A percentile compares a stretch with the other conserved stretches of the same genome.
phyloP scores from a whole-genome alignment of 1,284 basidiomycete genomes.

The Puccinia polysora region DNA sequence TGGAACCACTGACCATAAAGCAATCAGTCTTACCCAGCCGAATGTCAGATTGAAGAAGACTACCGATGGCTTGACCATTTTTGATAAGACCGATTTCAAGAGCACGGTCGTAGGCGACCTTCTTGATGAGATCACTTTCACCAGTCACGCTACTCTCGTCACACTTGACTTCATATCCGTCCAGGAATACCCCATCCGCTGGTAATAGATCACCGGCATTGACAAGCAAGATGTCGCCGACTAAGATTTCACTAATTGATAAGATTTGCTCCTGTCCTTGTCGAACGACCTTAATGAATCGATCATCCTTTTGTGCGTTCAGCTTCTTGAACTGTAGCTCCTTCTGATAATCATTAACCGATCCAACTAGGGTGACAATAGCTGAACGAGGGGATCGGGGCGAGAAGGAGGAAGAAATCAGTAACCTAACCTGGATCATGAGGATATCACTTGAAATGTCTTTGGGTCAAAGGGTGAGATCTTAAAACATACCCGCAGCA shows the following conservation, averaged over 20 bases:
- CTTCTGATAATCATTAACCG: conserved; percentile 46
- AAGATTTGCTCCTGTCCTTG: conserved; percentile 45
- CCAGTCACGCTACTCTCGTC: conserved; percentile 47
- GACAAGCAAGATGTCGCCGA: conserved; percentile 45
- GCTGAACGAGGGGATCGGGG: conserved; percentile 51
- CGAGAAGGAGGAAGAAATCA: conserved; percentile 53
- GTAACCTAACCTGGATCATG: not conserved
- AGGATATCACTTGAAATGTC: not conserved
- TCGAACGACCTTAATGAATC: conserved; percentile 44
- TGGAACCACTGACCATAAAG: conserved; percentile 45
- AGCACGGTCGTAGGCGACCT: conserved; percentile 29
- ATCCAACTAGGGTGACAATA: conserved; percentile 46
- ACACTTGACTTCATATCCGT: conserved; percentile 44
- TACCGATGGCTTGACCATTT: not conserved
- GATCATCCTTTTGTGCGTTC: conserved; percentile 45
- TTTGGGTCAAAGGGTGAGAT: not conserved
- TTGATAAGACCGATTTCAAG: conserved; percentile 24
- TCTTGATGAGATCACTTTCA: conserved; percentile 46
- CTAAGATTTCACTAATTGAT: conserved; percentile 42
- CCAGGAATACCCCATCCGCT: conserved; percentile 44
- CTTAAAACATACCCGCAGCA: conserved; percentile 55
- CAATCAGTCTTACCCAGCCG: conserved; percentile 41
- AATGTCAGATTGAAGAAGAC: conserved; percentile 6
- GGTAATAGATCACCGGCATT: conserved; percentile 45
- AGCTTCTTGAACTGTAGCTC: conserved; percentile 46